Conservation (phyloP, 495 filamentous ascomycete genomes). For the Rostrohypoxylon terebratum region DNA sequence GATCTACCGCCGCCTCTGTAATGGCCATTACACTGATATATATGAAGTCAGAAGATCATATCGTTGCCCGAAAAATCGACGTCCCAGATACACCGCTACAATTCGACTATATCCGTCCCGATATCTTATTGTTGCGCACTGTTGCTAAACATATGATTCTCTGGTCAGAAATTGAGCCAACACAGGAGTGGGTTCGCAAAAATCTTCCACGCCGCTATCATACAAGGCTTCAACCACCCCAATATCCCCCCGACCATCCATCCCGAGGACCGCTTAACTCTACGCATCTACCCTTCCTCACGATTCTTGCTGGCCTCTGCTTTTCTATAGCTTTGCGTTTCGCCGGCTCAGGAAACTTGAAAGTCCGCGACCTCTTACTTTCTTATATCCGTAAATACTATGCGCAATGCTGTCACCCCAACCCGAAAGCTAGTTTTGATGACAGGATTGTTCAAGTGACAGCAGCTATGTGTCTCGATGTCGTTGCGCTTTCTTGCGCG, state of each 20-base stretch:
- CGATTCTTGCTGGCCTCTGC: constrained; percentile 89
- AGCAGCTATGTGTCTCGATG: constrained; percentile 88
- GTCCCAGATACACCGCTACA: constrained; percentile 88
- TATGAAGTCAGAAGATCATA: constrained; percentile 93
- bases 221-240: constrained; percentile 50
- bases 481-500: constrained; percentile 81
- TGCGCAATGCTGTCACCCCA: constrained; percentile 70
- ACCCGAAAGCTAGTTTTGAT: constrained; percentile 72
- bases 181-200: constrained; percentile 75
- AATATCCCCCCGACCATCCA: constrained; percentile 22
- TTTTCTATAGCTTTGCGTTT: constrained; percentile 85
- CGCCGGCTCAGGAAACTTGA: constrained; percentile 80
- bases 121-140: constrained; percentile 90
- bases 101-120: constrained; percentile 94
- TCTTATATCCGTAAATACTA: constrained; percentile 90
- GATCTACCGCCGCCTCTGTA: constrained; percentile 89
- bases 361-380: constrained; percentile 82
- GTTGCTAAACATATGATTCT: constrained; percentile 93
- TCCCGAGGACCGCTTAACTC: constrained; percentile 47
- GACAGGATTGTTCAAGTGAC: constrained; percentile 82
- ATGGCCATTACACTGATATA: constrained; percentile 93
- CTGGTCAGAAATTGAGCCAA: constrained; percentile 84
- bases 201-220: constrained; percentile 78
- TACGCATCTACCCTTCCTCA: constrained; percentile 82
- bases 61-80: constrained; percentile 92